Evolutionary conservation across 1,284 basidiomycete species (phyloP), one percentile per base, ranked within the genome.

Genomic region (Schizopora paradoxa): DNA sequence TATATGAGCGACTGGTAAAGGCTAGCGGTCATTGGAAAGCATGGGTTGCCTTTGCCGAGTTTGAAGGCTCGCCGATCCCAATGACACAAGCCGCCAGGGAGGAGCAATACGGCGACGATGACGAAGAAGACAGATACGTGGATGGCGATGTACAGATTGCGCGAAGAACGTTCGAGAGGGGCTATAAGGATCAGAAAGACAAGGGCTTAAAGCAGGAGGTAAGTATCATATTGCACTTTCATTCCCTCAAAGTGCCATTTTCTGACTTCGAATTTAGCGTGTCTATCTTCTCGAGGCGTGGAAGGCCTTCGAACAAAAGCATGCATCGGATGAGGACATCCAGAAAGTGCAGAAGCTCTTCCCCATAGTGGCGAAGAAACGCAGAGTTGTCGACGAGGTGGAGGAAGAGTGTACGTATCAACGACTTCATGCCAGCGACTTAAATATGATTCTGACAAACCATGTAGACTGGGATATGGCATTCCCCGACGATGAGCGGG

Each of bases 11-110:
- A 21, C 76, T 99, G 14, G 72, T 97, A 41, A 72, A 79, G 36
- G 74, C 89, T 45, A 96, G 92, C 51, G 90, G 91, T 0, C 95
- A 99, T 63, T 91, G 94, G 66, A 99, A 99, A 68, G 85, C 89
- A 8, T 90, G 86, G 86, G 82, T 89, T 44, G 77, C 85, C 43
- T 90, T 80, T 64, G 87, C 87, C 1, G 66, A 80, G 47, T 90
- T 90, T 47, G 85, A 89, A 62, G 82, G 76, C 2, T 81, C 78
- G 55, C 70, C 73, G 51, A 88, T 79, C 43, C 79, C 82, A 5
- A 56, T 83, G 11, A 74, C 77, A 6, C 67, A 84, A 14, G 79
- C 77, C 0, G 69, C 79, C 53, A 73, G 86, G 38, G 89, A 90
- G 46, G 83, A 86, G 14, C 85, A 88, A 16, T 81, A 80, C 52